Conservation (phyloP, 768 basidiomycete genomes). For the Sporobolomyces phaffii region DNA sequence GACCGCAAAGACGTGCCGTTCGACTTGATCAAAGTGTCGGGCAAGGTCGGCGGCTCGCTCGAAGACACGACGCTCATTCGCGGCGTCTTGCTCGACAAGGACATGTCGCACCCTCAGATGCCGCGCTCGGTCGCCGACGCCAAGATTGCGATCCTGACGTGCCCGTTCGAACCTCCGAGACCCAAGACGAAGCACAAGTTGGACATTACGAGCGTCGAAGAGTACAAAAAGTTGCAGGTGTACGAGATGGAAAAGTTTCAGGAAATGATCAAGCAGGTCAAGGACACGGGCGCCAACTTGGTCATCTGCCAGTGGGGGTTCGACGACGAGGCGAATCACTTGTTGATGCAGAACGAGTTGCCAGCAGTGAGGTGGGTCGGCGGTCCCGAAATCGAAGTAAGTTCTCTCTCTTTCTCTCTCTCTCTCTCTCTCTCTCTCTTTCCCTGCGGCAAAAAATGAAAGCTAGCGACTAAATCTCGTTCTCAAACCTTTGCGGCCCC, state of each 20-base stretch:
- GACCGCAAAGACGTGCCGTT: slow-evolving; percentile 92
- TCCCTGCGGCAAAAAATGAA: too few species aligned
- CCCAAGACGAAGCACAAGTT: slow-evolving; percentile 99
- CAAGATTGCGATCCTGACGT: slow-evolving; percentile 90
- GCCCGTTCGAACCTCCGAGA: slow-evolving; percentile 96
- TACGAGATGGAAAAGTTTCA: slow-evolving; percentile 96
- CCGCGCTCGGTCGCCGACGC: slow-evolving; percentile 80
- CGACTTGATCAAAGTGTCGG: slow-evolving; percentile 97
- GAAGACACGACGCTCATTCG: slow-evolving; percentile 91
- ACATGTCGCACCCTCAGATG: slow-evolving; percentile 99
- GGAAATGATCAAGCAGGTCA: slow-evolving; percentile 94
- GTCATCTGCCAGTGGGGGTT: slow-evolving; percentile 99
- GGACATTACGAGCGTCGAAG: slow-evolving; percentile 92
- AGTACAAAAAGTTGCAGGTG: slow-evolving; percentile 86
- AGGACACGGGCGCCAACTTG: slow-evolving; percentile 92
- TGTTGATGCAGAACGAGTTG: slow-evolving; percentile 94
- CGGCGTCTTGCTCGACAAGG: slow-evolving; percentile 98
- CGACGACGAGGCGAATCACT: slow-evolving; percentile 97
- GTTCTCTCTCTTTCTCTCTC: slow-evolving; percentile 10
- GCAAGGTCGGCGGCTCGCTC: slow-evolving; percentile 94
- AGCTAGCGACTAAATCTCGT: too few species aligned
- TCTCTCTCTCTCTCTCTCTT: too few species aligned
- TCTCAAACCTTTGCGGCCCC: background rate
- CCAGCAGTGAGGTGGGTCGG: slow-evolving; percentile 99
- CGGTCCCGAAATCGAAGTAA: slow-evolving; percentile 95